Percentiles rank a stretch among this genome's conserved stretches.
Conservation (phyloP, 2,329 filamentous ascomycete species). For the Lomentospora prolificans region DNA sequence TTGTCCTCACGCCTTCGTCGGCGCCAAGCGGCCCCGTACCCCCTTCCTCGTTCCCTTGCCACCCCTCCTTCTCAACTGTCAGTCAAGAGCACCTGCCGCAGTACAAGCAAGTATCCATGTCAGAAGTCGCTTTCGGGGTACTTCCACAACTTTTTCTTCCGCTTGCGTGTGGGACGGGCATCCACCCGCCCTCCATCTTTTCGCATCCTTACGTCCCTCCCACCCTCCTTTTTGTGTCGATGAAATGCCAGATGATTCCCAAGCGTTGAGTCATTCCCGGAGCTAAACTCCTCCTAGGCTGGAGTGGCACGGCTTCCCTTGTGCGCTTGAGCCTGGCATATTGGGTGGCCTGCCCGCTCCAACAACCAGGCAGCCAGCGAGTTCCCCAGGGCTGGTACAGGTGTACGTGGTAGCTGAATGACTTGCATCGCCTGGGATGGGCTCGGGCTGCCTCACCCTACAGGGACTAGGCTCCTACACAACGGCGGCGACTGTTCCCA, state of each 20-base stretch:
- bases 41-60: not conserved
- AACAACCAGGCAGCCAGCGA: not conserved
- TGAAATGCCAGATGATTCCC: not conserved
- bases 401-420: not conserved
- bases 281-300: not conserved
- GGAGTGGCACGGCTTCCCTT: not conserved
- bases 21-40: not conserved
- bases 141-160: not conserved
- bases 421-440: not conserved
- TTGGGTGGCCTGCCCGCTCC: not conserved
- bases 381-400: not conserved
- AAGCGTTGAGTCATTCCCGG: not conserved
- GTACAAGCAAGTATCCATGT: no score
- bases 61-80: not conserved
- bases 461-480: not conserved
- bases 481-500: no score
- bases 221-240: not conserved
- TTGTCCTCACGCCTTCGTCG: not conserved
- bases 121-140: no score
- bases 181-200: not conserved
- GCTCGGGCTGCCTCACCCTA: not conserved
- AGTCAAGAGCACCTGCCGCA: not conserved
- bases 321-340: not conserved
- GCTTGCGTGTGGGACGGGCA: not conserved
- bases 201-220: not conserved